Base-by-base conservation (phyloP, 2,329 filamentous ascomycete genomes). In the Exophiala sp. region DNA sequence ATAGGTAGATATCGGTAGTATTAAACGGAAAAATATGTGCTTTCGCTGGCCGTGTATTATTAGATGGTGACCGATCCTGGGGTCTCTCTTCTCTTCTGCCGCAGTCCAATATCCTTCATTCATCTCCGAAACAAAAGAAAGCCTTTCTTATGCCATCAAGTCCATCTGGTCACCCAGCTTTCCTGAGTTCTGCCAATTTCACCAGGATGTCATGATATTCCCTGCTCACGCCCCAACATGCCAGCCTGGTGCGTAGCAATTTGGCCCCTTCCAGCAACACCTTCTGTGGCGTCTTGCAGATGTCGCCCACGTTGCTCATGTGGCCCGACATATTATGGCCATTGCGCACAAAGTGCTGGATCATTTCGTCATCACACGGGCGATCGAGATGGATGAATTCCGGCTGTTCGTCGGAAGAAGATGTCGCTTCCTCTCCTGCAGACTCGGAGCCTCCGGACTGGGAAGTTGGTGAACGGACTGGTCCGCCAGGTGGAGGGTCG, bases 321-420 rank as follows among this genome's bases (percentile, higher is more conserved):
- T 74, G 70, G 0, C 71, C 76, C 14, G 66, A 67, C 71, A 81
- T 78, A 2, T 58, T 65, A 23, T 71, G 65, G 0, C 77, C 78
- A 13, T 70, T 66, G 9, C 71, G 66, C 0, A 81, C 75, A 59
- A 77, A 81, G 1, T 73, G 63, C 56, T 81, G 78, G 1, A 79
- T 76, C 42, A 80, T 68, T 57, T 80, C 77, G 59, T 81, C 78
- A 53, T 80, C 76, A 2, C 72, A 72, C 0, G 78, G 78, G 8
- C 77, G 67, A 48, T 81, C 78, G 0, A 81, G 65, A 14, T 75
- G 70, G 30, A 80, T 75, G 7, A 75, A 73, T 38, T 53, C 52
- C 19, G 55, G 52, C 35, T 48, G 48, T 14, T 55, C 55, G 16
- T 57, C 49, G 2, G 52, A 55, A 2, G 52, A 55, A 8, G 52